Conservation (phyloP, 1,284 basidiomycete species). For the Moniliophthora roreri region DNA sequence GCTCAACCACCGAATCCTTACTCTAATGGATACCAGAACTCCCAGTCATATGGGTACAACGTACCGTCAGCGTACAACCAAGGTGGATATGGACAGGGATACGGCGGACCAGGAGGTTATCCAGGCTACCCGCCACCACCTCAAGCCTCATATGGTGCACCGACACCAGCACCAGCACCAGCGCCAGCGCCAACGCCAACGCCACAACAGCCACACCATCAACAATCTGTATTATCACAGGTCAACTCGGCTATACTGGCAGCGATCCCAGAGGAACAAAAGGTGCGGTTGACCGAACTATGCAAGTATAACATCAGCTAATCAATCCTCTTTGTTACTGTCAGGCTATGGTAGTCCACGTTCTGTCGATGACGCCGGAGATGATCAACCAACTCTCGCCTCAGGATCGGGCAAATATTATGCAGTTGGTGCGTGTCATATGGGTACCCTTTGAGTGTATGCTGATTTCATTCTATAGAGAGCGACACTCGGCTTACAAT, state of each 20-base stretch:
- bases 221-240: constrained; percentile 4
- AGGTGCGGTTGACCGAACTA: constrained; percentile 37
- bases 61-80: constrained; percentile 8
- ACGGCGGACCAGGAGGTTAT: constrained; percentile 2
- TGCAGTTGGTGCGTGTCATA: constrained; percentile 68
- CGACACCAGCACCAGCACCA: constrained; percentile 14
- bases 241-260: constrained; percentile 48
- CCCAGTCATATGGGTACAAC: constrained; percentile 17
- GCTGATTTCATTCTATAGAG: too few relatives aligned
- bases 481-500: too few relatives aligned
- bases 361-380: constrained; percentile 69
- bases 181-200: too few relatives aligned
- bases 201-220: constrained; percentile 19
- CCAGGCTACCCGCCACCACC: constrained; percentile 3
- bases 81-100: background rate
- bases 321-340: background rate
- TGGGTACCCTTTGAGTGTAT: too few relatives aligned
- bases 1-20: too few relatives aligned
- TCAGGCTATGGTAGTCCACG: constrained; percentile 65
- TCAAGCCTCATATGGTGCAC: constrained; percentile 7
- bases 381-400: constrained; percentile 63
- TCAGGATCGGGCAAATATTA: constrained; percentile 57
- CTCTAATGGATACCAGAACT: constrained; percentile 1
- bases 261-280: constrained; percentile 70
- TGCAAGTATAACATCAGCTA: background rate